Percentiles rank a stretch among this genome's conserved stretches.
Evolutionary conservation across 768 basidiomycete genomes (phyloP).

Genomic region (Suillus alpinus): DNA sequence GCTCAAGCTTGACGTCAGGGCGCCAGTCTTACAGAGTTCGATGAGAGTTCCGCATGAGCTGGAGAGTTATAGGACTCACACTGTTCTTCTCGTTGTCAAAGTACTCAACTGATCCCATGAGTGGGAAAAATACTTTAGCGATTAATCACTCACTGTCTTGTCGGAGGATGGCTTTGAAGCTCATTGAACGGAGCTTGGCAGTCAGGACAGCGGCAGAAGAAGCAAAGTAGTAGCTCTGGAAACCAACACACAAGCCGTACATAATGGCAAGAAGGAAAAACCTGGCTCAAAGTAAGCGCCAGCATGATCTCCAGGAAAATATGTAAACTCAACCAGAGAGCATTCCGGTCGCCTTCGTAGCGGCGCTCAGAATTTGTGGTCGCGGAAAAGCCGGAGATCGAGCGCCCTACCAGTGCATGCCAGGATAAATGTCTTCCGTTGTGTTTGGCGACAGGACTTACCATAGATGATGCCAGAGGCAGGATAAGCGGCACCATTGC

Average conservation of each 20-base stretch:
- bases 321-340: constrained; percentile 20
- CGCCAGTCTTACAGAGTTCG: constrained; percentile 56
- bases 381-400: constrained; percentile 10
- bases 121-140: constrained; percentile 15
- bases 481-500: constrained; percentile 27
- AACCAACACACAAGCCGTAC: constrained; percentile 32
- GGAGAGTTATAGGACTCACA: constrained; percentile 34
- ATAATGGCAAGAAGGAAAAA: constrained; percentile 36
- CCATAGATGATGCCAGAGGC: constrained; percentile 33
- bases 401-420: neutral
- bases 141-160: constrained; percentile 40
- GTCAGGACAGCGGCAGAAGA: constrained; percentile 37
- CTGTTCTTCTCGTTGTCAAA: constrained; percentile 87
- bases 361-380: constrained; percentile 1
- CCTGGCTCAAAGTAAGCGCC: constrained; percentile 28
- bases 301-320: constrained; percentile 24
- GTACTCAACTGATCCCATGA: constrained; percentile 63
- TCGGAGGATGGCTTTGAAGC: constrained; percentile 41
- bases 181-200: constrained; percentile 34
- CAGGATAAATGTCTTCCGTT: neutral
- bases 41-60: constrained; percentile 8
- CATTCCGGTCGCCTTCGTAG: neutral
- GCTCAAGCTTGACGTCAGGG: constrained; percentile 73
- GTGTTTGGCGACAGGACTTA: constrained; percentile 13
- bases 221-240: constrained; percentile 36